Base-by-base conservation (phyloP, 2,329 filamentous ascomycete genomes). In the Triangularia verruculosa region DNA sequence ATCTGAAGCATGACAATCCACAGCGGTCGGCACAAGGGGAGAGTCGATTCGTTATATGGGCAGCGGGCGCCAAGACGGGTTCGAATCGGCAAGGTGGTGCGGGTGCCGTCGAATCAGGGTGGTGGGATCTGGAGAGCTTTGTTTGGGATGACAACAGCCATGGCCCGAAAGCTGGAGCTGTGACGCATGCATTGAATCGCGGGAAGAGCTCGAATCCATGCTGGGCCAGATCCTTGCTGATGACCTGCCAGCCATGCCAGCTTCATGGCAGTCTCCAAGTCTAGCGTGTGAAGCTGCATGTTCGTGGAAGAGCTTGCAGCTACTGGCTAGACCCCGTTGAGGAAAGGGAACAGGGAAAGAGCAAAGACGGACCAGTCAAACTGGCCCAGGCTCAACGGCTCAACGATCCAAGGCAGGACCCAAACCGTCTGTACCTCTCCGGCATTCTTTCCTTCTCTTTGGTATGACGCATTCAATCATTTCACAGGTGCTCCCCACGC, bases 171-270 rank as follows among this genome's bases (percentile, higher is more conserved):
- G 34, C 47, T 57, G 32, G 60, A 47, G 54, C 25, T 63, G 64
- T 68, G 66, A 68, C 66, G 66, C 66, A 67, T 59, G 62, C 56
- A 64, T 64, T 64, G 57, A 64, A 59, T 62, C 53, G 39, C 54
- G 53, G 47, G 55, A 56, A 30, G 47, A 57, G 56, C 56, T 43
- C 43, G 34, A 32, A 53, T 63, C 43, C 57, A 28, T 47, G 39
- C n/a, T 47, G 39, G 39, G n/a, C 39, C 39, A 47, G 39, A 47
- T 3, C 39, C 39, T 17, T 47, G 39, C 39, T 17, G 39, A 17
- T 11, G 39, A 47, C 20, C 39, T 47, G 39, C 39, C 39, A 47
- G 17, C 39, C 20, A n/a, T 47, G 39, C 39, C 39, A 47, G 17
- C 39, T 47, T 47, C n/a, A 47, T 47, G 17, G 39, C n/a, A 55